phyloP scores from a whole-genome alignment of 176 grass and related monocot species.

The Aegilops sharonensis region DNA sequence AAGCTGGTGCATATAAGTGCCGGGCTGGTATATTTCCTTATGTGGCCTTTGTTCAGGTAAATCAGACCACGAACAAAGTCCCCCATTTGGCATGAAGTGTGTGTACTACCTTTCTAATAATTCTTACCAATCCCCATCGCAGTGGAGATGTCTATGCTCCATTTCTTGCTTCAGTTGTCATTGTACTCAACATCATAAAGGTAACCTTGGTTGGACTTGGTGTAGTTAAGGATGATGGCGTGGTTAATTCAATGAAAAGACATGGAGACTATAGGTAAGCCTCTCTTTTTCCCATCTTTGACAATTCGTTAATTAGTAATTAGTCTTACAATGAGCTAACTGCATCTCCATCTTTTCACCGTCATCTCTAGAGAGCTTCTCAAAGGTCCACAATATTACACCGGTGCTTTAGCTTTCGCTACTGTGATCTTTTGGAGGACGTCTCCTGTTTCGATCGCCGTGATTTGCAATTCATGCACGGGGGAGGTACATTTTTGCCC shows the following conservation, averaged over 20 bases:
- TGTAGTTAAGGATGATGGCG: slow-evolving; percentile 63
- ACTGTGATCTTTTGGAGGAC: slow-evolving; percentile 69
- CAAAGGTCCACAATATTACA: slow-evolving; percentile 77
- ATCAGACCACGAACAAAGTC: neutral
- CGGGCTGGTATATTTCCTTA: slow-evolving; percentile 59
- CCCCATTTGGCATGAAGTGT: too few relatives aligned
- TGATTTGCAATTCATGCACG: slow-evolving; percentile 53
- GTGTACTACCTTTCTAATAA: neutral
- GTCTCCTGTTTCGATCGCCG: slow-evolving; percentile 66
- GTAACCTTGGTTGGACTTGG: slow-evolving; percentile 72
- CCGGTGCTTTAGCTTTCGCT: slow-evolving; percentile 58
- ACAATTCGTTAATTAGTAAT: neutral
- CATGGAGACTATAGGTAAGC: slow-evolving; percentile 55
- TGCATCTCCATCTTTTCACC: neutral
- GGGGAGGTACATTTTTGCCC: too few relatives aligned
- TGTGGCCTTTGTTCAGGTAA: slow-evolving; percentile 89
- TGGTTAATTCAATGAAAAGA: slow-evolving; percentile 83
- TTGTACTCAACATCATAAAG: slow-evolving; percentile 53
- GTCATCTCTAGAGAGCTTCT: slow-evolving; percentile 69
- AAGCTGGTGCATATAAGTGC: slow-evolving; percentile 78
- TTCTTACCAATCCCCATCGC: neutral
- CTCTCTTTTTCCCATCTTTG: neutral
- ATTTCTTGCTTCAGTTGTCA: slow-evolving; percentile 58
- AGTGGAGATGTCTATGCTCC: slow-evolving; percentile 57
- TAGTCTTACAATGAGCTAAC: neutral